These are phyloP conservation scores for Chamaenerion angustifolium DNA, from an alignment of 345 rosid species.

Conservation along the genomic window DNA sequence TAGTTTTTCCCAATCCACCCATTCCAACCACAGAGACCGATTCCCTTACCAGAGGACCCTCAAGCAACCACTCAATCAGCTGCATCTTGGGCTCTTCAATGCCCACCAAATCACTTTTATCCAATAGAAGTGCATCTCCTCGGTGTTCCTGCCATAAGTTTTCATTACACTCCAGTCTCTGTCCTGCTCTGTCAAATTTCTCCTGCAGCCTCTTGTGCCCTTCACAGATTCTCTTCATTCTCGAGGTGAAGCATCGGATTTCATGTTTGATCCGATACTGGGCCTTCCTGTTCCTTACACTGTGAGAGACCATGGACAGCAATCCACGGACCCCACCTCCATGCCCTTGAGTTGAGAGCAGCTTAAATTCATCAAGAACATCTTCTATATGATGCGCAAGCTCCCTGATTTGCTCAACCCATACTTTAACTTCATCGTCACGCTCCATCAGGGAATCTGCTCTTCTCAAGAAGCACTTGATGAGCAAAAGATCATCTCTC, in stretches of 20 bases:
- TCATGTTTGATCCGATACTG: conserved; percentile 11
- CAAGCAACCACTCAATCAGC: conserved; percentile 8
- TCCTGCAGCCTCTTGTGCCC: conserved; percentile 10
- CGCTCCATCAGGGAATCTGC: conserved; percentile 17
- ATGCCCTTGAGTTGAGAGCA: conserved; percentile 11
- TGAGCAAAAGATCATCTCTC: conserved; percentile 16
- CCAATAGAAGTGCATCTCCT: conserved; percentile 22
- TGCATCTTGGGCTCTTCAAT: conserved; percentile 10
- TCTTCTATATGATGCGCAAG: conserved; percentile 22
- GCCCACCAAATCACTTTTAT: conserved; percentile 17
- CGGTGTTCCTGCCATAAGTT: conserved; percentile 10
- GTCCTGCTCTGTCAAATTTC: conserved; percentile 7
- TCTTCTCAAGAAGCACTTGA: conserved; percentile 15
- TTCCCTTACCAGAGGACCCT: conserved; percentile 7
- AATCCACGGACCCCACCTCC: conserved; percentile 8
- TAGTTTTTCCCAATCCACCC: conserved; percentile 30
- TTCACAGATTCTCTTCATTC: conserved; percentile 11
- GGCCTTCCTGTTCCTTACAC: conserved; percentile 12
- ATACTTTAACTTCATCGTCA: conserved; percentile 9
- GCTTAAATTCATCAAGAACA: conserved; percentile 21
- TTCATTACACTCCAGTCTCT: conserved; percentile 5
- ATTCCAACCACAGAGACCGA: conserved; percentile 20
- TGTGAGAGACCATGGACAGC: conserved; percentile 7
- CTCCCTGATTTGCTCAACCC: conserved; percentile 22
- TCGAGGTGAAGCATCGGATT: conserved; percentile 11